Evolutionary conservation across 1,284 basidiomycete species (phyloP).

Genomic region (Leccinum subrobustum): DNA sequence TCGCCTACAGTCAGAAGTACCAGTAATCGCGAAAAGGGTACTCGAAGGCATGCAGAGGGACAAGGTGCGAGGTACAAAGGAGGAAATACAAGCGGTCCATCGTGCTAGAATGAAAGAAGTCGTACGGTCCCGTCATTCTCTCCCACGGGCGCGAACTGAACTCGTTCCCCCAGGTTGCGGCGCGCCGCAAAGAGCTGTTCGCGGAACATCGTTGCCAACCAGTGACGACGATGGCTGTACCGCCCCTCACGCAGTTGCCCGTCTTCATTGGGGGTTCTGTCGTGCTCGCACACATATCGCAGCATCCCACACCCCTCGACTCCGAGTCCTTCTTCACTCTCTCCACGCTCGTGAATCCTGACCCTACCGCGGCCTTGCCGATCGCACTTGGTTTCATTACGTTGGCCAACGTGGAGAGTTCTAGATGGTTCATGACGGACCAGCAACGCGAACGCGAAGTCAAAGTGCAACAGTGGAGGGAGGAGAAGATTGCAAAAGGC

Average conservation of each 20-base stretch:
- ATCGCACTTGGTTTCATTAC: conserved; percentile 72
- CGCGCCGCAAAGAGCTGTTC: conserved; percentile 58
- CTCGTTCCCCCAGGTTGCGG: conserved; percentile 44
- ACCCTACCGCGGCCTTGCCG: conserved; percentile 69
- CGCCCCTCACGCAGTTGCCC: conserved; percentile 68
- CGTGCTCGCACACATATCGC: conserved; percentile 55
- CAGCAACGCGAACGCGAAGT: conserved; percentile 44
- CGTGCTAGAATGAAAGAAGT: conserved; percentile 45
- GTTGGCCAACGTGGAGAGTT: conserved; percentile 76
- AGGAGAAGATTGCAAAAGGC: conserved; percentile 45
- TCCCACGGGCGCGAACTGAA: conserved; percentile 4
- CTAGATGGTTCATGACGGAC: conserved; percentile 64
- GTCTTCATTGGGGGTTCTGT: conserved; percentile 68
- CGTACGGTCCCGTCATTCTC: conserved; percentile 31
- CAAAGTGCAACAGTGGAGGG: conserved; percentile 43
- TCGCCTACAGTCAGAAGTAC: conserved; percentile 54
- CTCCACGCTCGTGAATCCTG: conserved; percentile 65
- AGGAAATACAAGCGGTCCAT: conserved; percentile 49
- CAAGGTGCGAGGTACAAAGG: conserved; percentile 53
- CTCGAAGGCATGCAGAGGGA: conserved; percentile 58
- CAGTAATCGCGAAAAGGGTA: conserved; percentile 51
- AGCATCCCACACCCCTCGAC: conserved; percentile 63
- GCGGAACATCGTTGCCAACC: conserved; percentile 58
- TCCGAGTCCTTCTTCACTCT: conserved; percentile 74
- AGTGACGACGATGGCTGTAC: conserved; percentile 57